Percentiles rank a stretch among this genome's conserved stretches.
Conservation (phyloP, 2,329 filamentous ascomycete genomes). For the Domatiomyces catenatus region DNA sequence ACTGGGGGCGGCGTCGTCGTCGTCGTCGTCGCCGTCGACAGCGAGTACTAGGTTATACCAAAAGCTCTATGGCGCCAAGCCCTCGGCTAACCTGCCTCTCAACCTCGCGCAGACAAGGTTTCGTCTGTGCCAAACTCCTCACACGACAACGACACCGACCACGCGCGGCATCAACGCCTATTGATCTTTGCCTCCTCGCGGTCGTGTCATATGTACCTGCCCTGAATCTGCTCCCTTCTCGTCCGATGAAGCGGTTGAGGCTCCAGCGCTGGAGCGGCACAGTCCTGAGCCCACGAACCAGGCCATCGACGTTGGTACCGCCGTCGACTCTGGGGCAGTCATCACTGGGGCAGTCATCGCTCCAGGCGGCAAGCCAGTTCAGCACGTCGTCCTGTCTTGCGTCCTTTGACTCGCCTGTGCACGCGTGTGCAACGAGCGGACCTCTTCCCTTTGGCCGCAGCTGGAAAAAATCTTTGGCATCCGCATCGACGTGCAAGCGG, state of each 20-base stretch:
- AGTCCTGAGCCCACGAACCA: constrained; percentile 33
- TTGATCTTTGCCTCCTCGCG: neutral
- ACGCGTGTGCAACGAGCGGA: too few species aligned
- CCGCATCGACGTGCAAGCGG: constrained; percentile 19
- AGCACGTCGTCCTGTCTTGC: too few species aligned
- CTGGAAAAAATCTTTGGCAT: too few species aligned
- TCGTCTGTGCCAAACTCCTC: neutral
- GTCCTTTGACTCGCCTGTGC: too few species aligned
- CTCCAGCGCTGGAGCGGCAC: constrained; percentile 38
- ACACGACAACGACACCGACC: neutral
- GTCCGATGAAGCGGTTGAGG: constrained; percentile 36
- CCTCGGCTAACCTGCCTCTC: neutral
- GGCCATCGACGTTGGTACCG: constrained; percentile 19
- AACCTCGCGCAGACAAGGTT: neutral
- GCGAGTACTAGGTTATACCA: neutral
- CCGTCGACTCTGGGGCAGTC: neutral
- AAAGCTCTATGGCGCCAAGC: neutral
- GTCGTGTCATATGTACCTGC: neutral
- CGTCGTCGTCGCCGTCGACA: neutral
- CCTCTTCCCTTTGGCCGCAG: too few species aligned
- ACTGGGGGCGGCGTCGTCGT: neutral
- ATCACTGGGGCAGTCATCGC: neutral
- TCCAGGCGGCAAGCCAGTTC: too few species aligned
- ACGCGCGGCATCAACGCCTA: neutral
- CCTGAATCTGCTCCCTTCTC: neutral